These are phyloP conservation scores for Gastrolobium villosum DNA, from an alignment of 306 rosid species.

Conservation along the genomic window DNA sequence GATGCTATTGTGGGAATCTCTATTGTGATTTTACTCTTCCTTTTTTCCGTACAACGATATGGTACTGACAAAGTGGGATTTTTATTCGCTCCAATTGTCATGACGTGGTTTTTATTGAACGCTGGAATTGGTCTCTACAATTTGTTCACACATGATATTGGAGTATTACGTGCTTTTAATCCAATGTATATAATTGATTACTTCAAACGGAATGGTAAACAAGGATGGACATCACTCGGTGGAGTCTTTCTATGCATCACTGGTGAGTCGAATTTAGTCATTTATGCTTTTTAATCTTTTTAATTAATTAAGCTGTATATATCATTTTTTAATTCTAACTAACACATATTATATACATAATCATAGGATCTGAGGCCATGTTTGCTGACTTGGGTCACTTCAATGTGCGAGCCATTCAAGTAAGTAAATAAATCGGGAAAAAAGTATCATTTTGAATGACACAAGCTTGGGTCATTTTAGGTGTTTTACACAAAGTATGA, in stretches of 20 bases:
- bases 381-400: constrained; percentile 85
- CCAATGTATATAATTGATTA: constrained; percentile 48
- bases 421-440: constrained; percentile 45
- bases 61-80: constrained; percentile 50
- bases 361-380: constrained; percentile 75
- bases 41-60: constrained; percentile 36
- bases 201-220: constrained; percentile 44
- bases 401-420: constrained; percentile 65
- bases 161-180: constrained; percentile 45
- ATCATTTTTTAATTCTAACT: not conserved
- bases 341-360: not conserved
- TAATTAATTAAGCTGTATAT: not conserved
- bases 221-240: constrained; percentile 49
- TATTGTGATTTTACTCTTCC: not conserved
- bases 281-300: not conserved
- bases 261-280: not conserved
- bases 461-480: no score
- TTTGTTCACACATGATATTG: constrained; percentile 34
- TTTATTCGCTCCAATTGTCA: constrained; percentile 27
- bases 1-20: constrained; percentile 43
- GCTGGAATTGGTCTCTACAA: constrained; percentile 44
- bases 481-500: no score
- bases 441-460: no score
- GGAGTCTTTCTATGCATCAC: constrained; percentile 47
- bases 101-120: constrained; percentile 38